Percentiles rank a stretch among this genome's conserved stretches.
Conservation (phyloP, 2,329 filamentous ascomycete species). For the Aspergillus sergii region DNA sequence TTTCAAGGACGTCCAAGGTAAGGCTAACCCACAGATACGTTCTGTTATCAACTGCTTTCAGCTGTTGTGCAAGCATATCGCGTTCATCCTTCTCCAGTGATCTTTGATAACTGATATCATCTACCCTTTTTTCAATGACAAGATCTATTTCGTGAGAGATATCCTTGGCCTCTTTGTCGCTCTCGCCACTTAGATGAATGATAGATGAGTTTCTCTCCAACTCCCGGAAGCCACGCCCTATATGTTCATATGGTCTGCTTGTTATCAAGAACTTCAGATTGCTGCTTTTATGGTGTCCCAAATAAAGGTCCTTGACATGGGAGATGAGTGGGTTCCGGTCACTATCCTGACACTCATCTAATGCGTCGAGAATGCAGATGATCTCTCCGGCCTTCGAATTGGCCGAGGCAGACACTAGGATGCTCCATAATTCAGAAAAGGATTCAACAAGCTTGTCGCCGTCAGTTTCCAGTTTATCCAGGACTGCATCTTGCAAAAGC, state of each 20-base stretch:
- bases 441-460: slow-evolving; percentile 18
- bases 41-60: slow-evolving; percentile 34
- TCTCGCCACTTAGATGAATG: slow-evolving; percentile 24
- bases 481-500: slow-evolving; percentile 15
- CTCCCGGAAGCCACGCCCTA: slow-evolving; percentile 16
- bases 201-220: slow-evolving; percentile 14
- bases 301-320: slow-evolving; percentile 19
- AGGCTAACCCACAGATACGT: slow-evolving; percentile 48
- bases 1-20: slow-evolving; percentile 34
- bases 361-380: slow-evolving; percentile 44
- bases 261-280: slow-evolving; percentile 43
- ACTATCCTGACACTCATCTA: slow-evolving; percentile 43
- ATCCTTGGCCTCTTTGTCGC: slow-evolving; percentile 19
- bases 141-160: slow-evolving; percentile 29
- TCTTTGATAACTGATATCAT: slow-evolving; percentile 9
- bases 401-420: slow-evolving; percentile 21
- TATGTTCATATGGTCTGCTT: slow-evolving; percentile 26
- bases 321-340: slow-evolving; percentile 24
- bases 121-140: slow-evolving; percentile 22
- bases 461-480: slow-evolving; percentile 19
- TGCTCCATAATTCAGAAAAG: slow-evolving; percentile 35
- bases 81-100: slow-evolving; percentile 10
- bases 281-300: slow-evolving; percentile 22
- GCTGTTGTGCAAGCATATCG: slow-evolving; percentile 22
- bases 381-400: slow-evolving; percentile 24